A percentile compares a stretch with the other conserved stretches of the same genome.
These are phyloP conservation scores for Austroboletus festivus DNA, from an alignment of 768 basidiomycete species.

Conservation along the genomic window DNA sequence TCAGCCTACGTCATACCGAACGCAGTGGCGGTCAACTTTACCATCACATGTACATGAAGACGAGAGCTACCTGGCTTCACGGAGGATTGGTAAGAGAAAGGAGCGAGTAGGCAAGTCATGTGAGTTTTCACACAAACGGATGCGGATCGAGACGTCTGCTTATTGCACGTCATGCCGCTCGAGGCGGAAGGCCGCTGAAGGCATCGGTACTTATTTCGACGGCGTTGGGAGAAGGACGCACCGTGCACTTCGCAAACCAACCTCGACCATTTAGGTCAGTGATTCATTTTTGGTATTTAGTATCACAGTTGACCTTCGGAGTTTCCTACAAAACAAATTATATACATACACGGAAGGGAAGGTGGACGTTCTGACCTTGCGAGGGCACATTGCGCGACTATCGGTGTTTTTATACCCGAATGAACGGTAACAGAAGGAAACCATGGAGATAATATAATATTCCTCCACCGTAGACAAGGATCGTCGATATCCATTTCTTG, in stretches of 20 bases:
- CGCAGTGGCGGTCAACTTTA: neutral
- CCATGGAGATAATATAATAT: constrained; percentile 1
- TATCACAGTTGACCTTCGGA: too few relatives aligned
- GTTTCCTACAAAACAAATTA: neutral
- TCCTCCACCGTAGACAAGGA: neutral
- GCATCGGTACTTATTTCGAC: neutral
- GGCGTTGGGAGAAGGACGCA: neutral
- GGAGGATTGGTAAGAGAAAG: neutral
- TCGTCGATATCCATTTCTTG: neutral
- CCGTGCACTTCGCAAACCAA: neutral
- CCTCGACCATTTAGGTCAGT: neutral
- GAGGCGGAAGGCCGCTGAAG: too few relatives aligned
- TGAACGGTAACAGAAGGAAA: neutral
- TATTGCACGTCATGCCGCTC: neutral
- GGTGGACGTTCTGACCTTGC: neutral
- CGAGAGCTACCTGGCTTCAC: too few relatives aligned
- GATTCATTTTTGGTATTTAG: neutral
- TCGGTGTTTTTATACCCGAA: constrained; percentile 13
- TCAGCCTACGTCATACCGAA: neutral
- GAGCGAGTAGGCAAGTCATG: too few relatives aligned
- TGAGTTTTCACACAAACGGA: neutral
- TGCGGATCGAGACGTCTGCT: neutral
- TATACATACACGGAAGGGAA: neutral
- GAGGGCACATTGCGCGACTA: constrained; percentile 11
- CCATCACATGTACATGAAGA: neutral